These are phyloP conservation scores for Tilletia indica DNA, from an alignment of 1,284 basidiomycete genomes.

Conservation along the genomic window DNA sequence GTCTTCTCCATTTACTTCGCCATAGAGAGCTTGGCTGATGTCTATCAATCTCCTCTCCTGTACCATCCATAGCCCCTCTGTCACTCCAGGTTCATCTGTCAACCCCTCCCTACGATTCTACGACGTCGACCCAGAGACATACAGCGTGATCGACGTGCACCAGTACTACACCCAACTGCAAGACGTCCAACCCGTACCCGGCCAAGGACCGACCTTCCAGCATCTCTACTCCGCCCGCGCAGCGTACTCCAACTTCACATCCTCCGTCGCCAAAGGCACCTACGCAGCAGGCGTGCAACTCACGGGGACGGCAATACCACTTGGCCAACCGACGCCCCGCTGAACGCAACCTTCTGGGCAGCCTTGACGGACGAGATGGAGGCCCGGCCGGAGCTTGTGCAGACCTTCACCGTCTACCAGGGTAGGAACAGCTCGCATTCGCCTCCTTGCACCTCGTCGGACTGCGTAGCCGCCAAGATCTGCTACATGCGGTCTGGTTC, in stretches of 20 bases:
- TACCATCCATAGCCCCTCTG: slow-evolving; percentile 60
- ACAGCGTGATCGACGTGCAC: slow-evolving; percentile 50
- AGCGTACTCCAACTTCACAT: slow-evolving; percentile 64
- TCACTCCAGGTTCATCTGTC: slow-evolving; percentile 71
- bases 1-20: slow-evolving; percentile 46
- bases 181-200: slow-evolving; percentile 60
- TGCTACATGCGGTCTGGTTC: slow-evolving; percentile 76
- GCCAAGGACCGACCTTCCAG: slow-evolving; percentile 67
- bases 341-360: slow-evolving; percentile 83
- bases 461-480: slow-evolving; percentile 68
- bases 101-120: slow-evolving; percentile 78
- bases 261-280: slow-evolving; percentile 25
- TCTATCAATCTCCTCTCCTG: slow-evolving; percentile 45
- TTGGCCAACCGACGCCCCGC: slow-evolving; percentile 69
- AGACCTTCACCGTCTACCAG: slow-evolving; percentile 71
- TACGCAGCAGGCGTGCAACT: slow-evolving; percentile 21
- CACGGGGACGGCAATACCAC: background rate
- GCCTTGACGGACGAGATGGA: slow-evolving; percentile 73
- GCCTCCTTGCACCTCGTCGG: slow-evolving; percentile 63
- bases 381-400: slow-evolving; percentile 63
- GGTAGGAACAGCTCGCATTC: slow-evolving; percentile 66
- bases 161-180: slow-evolving; percentile 48
- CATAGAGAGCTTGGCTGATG: slow-evolving; percentile 29
- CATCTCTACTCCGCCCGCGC: slow-evolving; percentile 73
- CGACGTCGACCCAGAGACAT: slow-evolving; percentile 68